phyloP scores from a whole-genome alignment of 2,329 filamentous ascomycete species.

The Macrophomina pseudophaseolina region DNA sequence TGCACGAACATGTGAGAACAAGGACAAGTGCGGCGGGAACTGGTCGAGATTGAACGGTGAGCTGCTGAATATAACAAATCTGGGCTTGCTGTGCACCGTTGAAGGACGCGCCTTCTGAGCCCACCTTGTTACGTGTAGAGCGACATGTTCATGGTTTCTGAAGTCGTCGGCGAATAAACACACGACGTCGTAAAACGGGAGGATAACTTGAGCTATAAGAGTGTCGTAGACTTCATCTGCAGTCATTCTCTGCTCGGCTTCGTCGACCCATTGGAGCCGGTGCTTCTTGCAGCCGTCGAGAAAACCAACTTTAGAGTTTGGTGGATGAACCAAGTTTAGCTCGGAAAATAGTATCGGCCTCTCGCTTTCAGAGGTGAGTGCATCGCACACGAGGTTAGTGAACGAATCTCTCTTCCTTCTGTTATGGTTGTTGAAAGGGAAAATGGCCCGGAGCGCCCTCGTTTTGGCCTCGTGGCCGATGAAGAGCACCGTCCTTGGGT shows the following conservation, averaged over 20 bases:
- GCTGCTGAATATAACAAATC: constrained; percentile 28
- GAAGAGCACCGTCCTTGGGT: background rate
- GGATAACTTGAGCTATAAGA: constrained; percentile 27
- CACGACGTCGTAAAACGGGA: constrained; percentile 29
- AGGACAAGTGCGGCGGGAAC: constrained; percentile 22
- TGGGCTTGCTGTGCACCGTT: constrained; percentile 14
- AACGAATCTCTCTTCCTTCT: background rate
- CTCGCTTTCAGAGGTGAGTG: background rate
- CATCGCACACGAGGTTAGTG: background rate
- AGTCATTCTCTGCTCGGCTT: constrained; percentile 41
- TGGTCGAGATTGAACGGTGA: constrained; percentile 21
- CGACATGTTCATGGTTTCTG: constrained; percentile 20
- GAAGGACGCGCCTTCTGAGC: constrained; percentile 16
- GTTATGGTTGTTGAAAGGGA: constrained; percentile 1
- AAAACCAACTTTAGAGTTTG: background rate
- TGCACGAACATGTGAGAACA: constrained; percentile 29
- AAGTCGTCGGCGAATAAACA: constrained; percentile 32
- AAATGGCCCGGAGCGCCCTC: background rate
- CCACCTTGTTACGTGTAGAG: constrained; percentile 22
- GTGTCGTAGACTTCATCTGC: constrained; percentile 8
- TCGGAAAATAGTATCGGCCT: background rate
- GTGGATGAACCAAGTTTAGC: background rate
- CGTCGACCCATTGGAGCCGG: background rate
- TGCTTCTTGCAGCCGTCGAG: background rate
- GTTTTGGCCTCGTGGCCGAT: background rate